These are phyloP conservation scores for Alternaria burnsii DNA, from an alignment of 2,329 filamentous ascomycete genomes.

Conservation along the genomic window DNA sequence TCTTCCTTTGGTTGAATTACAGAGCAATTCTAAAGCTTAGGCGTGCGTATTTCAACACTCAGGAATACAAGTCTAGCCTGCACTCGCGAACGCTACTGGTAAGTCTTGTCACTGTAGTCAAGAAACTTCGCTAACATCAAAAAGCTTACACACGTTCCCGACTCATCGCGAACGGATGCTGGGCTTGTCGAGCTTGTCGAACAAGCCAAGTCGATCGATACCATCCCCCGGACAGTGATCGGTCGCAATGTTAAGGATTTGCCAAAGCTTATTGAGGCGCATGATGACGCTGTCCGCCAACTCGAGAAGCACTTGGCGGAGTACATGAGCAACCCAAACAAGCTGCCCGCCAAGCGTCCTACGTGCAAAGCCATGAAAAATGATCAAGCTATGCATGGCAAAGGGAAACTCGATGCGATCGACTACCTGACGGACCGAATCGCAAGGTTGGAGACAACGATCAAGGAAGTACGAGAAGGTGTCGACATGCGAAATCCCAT, in stretches of 20 bases:
- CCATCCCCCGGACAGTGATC: constrained; percentile 79
- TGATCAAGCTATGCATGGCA: constrained; percentile 69
- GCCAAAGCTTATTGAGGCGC: constrained; percentile 82
- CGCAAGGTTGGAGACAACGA: constrained; percentile 78
- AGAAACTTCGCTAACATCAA: constrained; percentile 7
- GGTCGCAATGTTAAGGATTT: constrained; percentile 91
- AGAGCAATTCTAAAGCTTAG: constrained; percentile 72
- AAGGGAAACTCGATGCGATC: constrained; percentile 89
- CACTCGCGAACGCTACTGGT: constrained; percentile 73
- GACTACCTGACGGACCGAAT: constrained; percentile 90
- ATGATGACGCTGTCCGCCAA: constrained; percentile 79
- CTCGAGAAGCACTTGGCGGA: constrained; percentile 85
- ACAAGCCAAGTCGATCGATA: constrained; percentile 75
- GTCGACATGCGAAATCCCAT: constrained; percentile 91
- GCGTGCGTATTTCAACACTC: constrained; percentile 80
- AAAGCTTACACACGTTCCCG: constrained; percentile 83
- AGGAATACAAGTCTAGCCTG: constrained; percentile 86
- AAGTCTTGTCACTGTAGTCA: constrained; percentile 12
- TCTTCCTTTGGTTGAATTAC: constrained; percentile 92
- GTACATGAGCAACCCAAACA: constrained; percentile 81
- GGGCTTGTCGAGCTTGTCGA: constrained; percentile 88
- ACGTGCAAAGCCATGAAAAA: constrained; percentile 80
- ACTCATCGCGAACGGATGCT: constrained; percentile 77
- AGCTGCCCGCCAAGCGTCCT: constrained; percentile 78
- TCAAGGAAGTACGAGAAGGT: constrained; percentile 80